Base-by-base conservation (phyloP, 2,329 filamentous ascomycete species). In the Hymenotorrendiella dingleyae region DNA sequence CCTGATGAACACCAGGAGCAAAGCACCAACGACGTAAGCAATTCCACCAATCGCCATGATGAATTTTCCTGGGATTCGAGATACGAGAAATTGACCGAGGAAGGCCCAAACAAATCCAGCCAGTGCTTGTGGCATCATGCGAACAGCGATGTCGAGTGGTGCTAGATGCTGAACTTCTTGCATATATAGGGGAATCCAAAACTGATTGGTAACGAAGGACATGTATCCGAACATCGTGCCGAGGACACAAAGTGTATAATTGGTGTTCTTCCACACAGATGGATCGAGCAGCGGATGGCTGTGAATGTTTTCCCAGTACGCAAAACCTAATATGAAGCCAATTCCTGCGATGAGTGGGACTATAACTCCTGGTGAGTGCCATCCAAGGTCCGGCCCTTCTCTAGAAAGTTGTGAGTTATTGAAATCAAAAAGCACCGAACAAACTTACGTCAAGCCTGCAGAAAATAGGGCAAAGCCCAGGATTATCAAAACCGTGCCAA, bases 141-240 rank as follows among this genome's bases (percentile, higher is more conserved):
- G 74, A 4, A 82, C 71, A 0, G 80, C 80, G 5, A 80, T 75
- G 14, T 46, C 66, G 66, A 46, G 29, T 26, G 82, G 70, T 1
- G 70, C 69, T 43, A 74, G 66, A 7, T 62, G 40, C 32, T 71
- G 65, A 24, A 81, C 61, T 26, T 76, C 64, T 59, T 86, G 80
- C 64, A 86, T 75, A 59, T 77, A 84, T 6, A 84, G 71, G 0
- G 80, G 70, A 2, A 82, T 63, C 74, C 78, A 84, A 60, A 85
- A 84, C 14, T 71, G 63, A 22, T 73, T 68, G 4, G 75, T 68
- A 1, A 73, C 68, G 53, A 86, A 86, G 4, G 73, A 72, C 63
- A 82, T 76, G 54, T 77, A 80, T 5, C 80, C 80, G 2, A 82
- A 64, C 4, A 75, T 72, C 5, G 65, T 54, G 55, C 68, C 52